Conservation (phyloP, 305 asterid genomes). For the Rubia balearica region DNA sequence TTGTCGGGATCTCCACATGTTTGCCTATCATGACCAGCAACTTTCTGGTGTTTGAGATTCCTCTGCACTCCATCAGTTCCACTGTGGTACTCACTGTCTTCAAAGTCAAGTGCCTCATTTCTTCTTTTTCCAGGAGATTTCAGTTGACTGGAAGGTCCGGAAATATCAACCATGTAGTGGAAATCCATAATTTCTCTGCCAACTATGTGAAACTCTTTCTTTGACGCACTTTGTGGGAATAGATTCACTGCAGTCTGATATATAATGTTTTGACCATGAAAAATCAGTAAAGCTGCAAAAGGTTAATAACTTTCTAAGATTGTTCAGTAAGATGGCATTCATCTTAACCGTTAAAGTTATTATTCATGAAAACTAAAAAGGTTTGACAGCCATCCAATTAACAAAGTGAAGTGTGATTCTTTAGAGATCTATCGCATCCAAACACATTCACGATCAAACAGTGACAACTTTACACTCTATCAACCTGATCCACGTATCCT, state of each 20-base stretch:
- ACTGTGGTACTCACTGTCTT: slow-evolving; percentile 35
- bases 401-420: slow-evolving; percentile 8
- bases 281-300: slow-evolving; percentile 9
- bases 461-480: not conserved
- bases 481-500: not conserved
- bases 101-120: slow-evolving; percentile 30
- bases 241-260: too few species aligned
- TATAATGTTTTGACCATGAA: too few species aligned
- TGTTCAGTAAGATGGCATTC: not conserved
- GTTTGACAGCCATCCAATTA: not conserved
- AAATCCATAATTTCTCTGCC: slow-evolving; percentile 1
- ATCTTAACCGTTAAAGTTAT: not conserved
- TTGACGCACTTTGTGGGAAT: too few species aligned
- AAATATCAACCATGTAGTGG: slow-evolving; percentile 18
- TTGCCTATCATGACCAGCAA: slow-evolving; percentile 31
- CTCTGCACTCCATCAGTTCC: slow-evolving; percentile 31
- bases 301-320: not conserved
- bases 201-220: slow-evolving; percentile 10
- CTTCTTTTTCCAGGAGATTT: slow-evolving; percentile 50
- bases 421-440: not conserved
- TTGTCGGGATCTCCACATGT: slow-evolving; percentile 27
- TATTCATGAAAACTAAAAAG: not conserved
- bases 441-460: not conserved
- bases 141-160: slow-evolving; percentile 35
- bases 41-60: slow-evolving; percentile 58